Evolutionary conservation across 129 eudicot genomes (phyloP), one percentile per base, ranked within the genome.

Genomic region (Deinandra increscens): DNA sequence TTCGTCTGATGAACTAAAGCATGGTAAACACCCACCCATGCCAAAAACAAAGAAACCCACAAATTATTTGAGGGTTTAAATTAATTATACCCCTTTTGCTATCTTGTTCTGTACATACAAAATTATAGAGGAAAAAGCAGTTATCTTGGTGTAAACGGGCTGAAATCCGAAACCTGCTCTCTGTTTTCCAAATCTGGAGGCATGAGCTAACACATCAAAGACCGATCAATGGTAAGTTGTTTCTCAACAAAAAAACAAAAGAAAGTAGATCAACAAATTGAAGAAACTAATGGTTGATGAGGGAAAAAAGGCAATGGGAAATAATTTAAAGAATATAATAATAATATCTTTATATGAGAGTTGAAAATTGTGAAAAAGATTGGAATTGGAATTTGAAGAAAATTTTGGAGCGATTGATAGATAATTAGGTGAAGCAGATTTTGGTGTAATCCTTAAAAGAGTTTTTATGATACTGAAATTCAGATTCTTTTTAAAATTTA

Each of bases 11-110:
- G 97, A 87, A 77, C 88, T 82, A 81, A 81, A 83, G 78, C 97
- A 90, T 37, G 91, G 87, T 66, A 90, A 79, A 87, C 97, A 90
- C 79, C 96, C 88, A 68, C 92, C 97, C 97, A 86, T 90, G 81
- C 79, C 83, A 61, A 73, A 84, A 75, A 61, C 66, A 26, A 69
- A 61, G 46, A 60, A 66, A 66, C 72, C 81, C 84, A 75, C 71
- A 45, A 29, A 60, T 70, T 71, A 73, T 65, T 45, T 17, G 61
- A 71, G 59, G 65, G 55, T 60, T 71, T 34, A 53, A 19, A 7
- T n/a, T 1, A 60, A 60, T 60, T 50, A 66, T 2, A 48, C 42
- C 68, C 59, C 41, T 46, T 64, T 50, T 19, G 26, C 43, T 71
- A 31, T 72, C 13, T 45, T 45, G 13, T 18, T 50, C 56, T 73